These are phyloP conservation scores for Yamadazyma dendronema DNA, from an alignment of 1,139 yeast genomes.

Conservation along the genomic window DNA sequence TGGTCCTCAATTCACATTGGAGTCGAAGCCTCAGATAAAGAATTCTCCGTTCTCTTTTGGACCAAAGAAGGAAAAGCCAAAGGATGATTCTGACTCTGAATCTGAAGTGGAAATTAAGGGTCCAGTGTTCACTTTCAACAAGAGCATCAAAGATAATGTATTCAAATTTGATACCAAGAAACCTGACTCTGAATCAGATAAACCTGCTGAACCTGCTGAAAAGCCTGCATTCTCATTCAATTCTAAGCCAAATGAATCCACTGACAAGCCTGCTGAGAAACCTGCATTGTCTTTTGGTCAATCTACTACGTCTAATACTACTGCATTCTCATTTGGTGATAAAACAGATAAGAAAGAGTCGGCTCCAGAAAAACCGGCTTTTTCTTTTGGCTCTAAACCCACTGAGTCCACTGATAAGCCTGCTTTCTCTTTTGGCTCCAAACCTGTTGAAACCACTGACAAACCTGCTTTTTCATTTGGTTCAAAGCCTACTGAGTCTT, in stretches of 20 bases:
- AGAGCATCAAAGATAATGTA: slow-evolving; percentile 45
- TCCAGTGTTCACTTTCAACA: slow-evolving; percentile 57
- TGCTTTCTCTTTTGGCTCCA: slow-evolving; percentile 15
- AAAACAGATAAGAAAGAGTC: not conserved
- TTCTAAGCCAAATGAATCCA: not conserved
- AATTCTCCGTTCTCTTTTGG: slow-evolving; percentile 59
- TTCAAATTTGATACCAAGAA: slow-evolving; percentile 36
- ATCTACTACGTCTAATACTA: slow-evolving; percentile 8
- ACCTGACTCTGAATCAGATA: not conserved
- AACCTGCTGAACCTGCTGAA: slow-evolving; percentile 12
- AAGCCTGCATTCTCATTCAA: slow-evolving; percentile 20
- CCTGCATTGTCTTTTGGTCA: slow-evolving; percentile 17
- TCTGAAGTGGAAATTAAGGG: slow-evolving; percentile 61
- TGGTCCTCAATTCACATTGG: slow-evolving; percentile 65
- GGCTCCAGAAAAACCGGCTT: slow-evolving; percentile 18
- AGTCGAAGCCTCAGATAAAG: slow-evolving; percentile 51
- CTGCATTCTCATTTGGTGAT: slow-evolving; percentile 17
- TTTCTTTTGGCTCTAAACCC: slow-evolving; percentile 21
- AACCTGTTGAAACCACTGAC: slow-evolving; percentile 2
- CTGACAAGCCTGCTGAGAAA: slow-evolving; percentile 5
- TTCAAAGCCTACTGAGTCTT: slow-evolving; percentile 5
- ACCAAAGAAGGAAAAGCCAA: slow-evolving; percentile 40
- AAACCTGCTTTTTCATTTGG: slow-evolving; percentile 16
- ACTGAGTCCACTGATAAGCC: not conserved
- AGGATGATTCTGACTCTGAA: slow-evolving; percentile 34